Conservation (phyloP, 345 rosid species). For the Salix purpurea region DNA sequence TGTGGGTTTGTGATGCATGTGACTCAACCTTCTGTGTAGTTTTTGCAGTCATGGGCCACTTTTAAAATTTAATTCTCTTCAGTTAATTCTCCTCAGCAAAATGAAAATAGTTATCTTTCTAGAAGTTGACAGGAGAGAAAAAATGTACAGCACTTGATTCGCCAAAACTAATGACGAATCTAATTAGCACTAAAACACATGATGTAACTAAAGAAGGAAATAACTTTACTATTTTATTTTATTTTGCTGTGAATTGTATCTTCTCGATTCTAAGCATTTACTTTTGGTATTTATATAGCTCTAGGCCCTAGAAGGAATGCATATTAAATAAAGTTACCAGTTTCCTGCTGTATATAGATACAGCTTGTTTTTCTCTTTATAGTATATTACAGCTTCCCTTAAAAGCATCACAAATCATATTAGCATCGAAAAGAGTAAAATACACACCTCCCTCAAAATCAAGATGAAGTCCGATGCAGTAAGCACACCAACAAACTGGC, state of each 20-base stretch:
- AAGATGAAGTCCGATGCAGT: slow-evolving; percentile 76
- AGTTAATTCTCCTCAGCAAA: background rate
- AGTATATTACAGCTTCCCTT: background rate
- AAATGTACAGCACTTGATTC: background rate
- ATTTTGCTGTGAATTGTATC: background rate
- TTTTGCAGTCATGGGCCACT: background rate
- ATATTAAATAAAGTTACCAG: background rate
- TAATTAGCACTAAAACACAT: background rate
- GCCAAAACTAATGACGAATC: background rate
- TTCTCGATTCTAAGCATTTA: background rate
- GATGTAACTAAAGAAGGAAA: background rate
- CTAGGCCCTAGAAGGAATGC: background rate
- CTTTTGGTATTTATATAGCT: background rate
- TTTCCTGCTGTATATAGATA: background rate
- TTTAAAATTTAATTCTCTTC: background rate
- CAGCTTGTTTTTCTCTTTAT: background rate
- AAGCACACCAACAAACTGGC: slow-evolving; percentile 80
- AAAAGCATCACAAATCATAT: background rate
- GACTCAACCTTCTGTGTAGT: background rate
- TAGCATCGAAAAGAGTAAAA: background rate
- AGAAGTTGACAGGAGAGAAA: background rate
- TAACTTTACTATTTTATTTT: background rate
- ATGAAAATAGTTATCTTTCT: background rate
- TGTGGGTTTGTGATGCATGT: background rate
- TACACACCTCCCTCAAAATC: slow-evolving; percentile 70